phyloP scores from a whole-genome alignment of 331 rosid species.

The Erythrophleum ivorense region DNA sequence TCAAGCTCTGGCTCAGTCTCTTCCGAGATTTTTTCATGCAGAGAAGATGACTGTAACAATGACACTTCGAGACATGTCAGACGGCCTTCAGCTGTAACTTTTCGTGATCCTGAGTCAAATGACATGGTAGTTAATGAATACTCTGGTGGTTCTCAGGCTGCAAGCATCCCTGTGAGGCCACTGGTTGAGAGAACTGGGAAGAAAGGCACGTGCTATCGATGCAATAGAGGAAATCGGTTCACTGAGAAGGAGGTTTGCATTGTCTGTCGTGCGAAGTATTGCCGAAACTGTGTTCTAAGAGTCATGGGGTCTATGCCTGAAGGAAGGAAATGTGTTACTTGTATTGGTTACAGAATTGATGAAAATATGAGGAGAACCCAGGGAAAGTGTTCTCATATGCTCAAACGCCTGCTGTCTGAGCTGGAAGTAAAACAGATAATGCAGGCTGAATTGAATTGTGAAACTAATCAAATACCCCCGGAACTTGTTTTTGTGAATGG shows the following conservation, averaged over 20 bases:
- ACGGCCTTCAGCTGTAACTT: slow-evolving; percentile 72
- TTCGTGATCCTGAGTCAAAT: slow-evolving; percentile 55
- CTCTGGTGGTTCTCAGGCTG: slow-evolving; percentile 40
- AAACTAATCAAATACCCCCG: slow-evolving; percentile 66
- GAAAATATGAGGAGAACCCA: slow-evolving; percentile 61
- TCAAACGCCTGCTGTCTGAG: slow-evolving; percentile 61
- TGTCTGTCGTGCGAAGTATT: slow-evolving; percentile 85
- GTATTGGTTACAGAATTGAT: slow-evolving; percentile 72
- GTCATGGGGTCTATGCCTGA: slow-evolving; percentile 98
- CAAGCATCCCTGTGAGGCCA: slow-evolving; percentile 45
- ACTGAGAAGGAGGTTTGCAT: slow-evolving; percentile 78
- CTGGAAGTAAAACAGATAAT: slow-evolving; percentile 53
- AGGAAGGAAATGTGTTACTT: slow-evolving; percentile 84
- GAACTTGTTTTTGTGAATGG: slow-evolving; percentile 60
- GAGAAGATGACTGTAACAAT: slow-evolving; percentile 49
- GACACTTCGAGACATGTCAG: slow-evolving; percentile 52
- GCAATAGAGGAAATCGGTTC: slow-evolving; percentile 70
- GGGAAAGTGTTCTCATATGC: slow-evolving; percentile 72
- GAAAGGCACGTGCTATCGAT: slow-evolving; percentile 74
- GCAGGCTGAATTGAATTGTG: slow-evolving; percentile 61
- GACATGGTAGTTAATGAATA: slow-evolving; percentile 39
- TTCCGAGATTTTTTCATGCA: slow-evolving; percentile 61
- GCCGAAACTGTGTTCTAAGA: slow-evolving; percentile 67
- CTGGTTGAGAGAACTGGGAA: slow-evolving; percentile 65
- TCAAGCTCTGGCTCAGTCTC: slow-evolving; percentile 48